Percentiles rank a stretch among this genome's conserved stretches.
phyloP scores from a whole-genome alignment of 208 protist species.

The Trypanosoma caninum region DNA sequence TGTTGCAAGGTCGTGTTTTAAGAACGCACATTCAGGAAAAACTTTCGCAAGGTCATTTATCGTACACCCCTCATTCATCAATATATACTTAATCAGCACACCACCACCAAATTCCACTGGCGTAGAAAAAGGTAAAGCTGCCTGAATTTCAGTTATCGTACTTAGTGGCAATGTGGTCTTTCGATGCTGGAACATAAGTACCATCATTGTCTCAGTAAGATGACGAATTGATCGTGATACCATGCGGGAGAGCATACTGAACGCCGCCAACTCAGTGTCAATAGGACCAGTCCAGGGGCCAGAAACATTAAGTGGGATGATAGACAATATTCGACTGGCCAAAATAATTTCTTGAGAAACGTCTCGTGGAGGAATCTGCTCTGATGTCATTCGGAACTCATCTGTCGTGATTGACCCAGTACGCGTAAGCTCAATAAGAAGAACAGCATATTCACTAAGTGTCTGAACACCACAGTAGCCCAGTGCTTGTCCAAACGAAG shows the following conservation, averaged over 20 bases:
- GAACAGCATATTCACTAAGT: slow-evolving; percentile 77
- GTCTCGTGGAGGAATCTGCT: slow-evolving; percentile 1
- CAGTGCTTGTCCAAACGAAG: slow-evolving; percentile 60
- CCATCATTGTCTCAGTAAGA: slow-evolving; percentile 65
- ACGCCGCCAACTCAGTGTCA: slow-evolving; percentile 79
- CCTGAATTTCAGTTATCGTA: slow-evolving; percentile 45
- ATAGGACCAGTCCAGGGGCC: slow-evolving; percentile 73
- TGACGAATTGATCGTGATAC: slow-evolving; percentile 63
- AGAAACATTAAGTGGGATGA: slow-evolving; percentile 72
- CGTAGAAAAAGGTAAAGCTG: slow-evolving; percentile 57
- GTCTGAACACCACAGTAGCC: slow-evolving; percentile 55
- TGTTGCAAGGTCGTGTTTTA: slow-evolving; percentile 58
- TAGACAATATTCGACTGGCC: slow-evolving; percentile 75
- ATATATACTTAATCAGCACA: slow-evolving; percentile 71
- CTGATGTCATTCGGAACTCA: slow-evolving; percentile 37
- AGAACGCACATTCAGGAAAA: slow-evolving; percentile 57
- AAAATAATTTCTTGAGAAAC: slow-evolving; percentile 39
- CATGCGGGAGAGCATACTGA: slow-evolving; percentile 68
- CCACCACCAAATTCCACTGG: slow-evolving; percentile 76
- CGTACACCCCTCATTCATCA: slow-evolving; percentile 56
- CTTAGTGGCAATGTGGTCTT: slow-evolving; percentile 48
- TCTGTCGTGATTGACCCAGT: slow-evolving; percentile 52
- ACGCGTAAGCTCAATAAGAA: slow-evolving; percentile 84
- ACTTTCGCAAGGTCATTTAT: slow-evolving; percentile 39
- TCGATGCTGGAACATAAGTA: slow-evolving; percentile 50